A percentile compares a stretch with the other conserved stretches of the same genome.
phyloP scores from a whole-genome alignment of 2,329 filamentous ascomycete genomes.

The Huntiella moniliformis region DNA sequence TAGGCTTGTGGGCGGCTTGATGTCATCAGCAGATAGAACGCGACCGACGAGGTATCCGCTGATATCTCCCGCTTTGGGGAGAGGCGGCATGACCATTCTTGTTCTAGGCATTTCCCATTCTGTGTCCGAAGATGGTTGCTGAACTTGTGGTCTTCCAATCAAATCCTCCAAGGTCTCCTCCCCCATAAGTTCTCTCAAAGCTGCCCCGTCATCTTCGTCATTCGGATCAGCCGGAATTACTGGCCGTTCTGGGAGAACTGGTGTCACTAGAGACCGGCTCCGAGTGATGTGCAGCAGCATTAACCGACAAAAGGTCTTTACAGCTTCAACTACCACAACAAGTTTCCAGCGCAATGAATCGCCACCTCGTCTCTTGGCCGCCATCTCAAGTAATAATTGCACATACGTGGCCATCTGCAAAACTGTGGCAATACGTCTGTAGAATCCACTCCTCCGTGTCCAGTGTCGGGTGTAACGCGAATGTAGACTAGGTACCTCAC shows the following conservation, averaged over 20 bases:
- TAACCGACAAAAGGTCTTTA: constrained; percentile 73
- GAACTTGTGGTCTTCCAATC: constrained; percentile 42
- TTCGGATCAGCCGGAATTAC: constrained; percentile 37
- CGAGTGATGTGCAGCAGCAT: constrained; percentile 68
- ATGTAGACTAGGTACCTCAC: constrained; percentile 32
- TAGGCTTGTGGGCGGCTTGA: constrained; percentile 75
- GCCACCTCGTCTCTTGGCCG: constrained; percentile 67
- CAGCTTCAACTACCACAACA: constrained; percentile 62
- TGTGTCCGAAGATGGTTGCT: constrained; percentile 29
- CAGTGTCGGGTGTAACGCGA: constrained; percentile 50
- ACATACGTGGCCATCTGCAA: constrained; percentile 88
- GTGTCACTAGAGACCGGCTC: constrained; percentile 62
- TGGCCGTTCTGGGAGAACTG: constrained; percentile 72
- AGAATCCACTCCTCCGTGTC: constrained; percentile 45
- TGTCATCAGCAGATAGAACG: constrained; percentile 86
- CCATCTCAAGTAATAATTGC: constrained; percentile 94
- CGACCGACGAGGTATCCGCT: constrained; percentile 74
- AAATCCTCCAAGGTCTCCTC: constrained; percentile 17
- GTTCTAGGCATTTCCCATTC: constrained; percentile 93
- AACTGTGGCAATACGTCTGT: constrained; percentile 62
- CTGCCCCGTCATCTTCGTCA: constrained; percentile 23
- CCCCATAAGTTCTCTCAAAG: constrained; percentile 26
- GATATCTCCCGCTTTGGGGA: constrained; percentile 68
- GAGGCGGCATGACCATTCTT: constrained; percentile 61
- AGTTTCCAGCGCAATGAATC: constrained; percentile 70